Conservation (phyloP, 75 land plant species). For the Cupressus sempervirens region DNA sequence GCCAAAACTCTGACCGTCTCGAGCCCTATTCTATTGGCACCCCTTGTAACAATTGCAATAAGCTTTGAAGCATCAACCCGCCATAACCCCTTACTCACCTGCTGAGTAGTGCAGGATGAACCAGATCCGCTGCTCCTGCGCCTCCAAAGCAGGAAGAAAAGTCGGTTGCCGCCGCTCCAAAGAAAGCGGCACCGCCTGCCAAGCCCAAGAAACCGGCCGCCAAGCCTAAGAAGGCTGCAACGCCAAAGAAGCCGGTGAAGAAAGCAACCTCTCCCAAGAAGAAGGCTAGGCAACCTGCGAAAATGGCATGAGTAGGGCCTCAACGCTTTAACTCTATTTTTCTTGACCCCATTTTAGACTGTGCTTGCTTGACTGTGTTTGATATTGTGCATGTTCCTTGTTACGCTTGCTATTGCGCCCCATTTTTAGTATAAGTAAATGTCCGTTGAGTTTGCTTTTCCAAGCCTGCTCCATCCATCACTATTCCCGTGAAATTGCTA, state of each 20-base stretch:
- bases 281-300: not conserved
- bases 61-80: conserved; percentile 39
- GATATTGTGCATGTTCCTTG: too few species aligned
- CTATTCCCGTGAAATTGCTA: too few species aligned
- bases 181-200: conserved; percentile 15
- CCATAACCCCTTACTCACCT: conserved; percentile 59
- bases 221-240: conserved; percentile 7
- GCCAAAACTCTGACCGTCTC: conserved; percentile 63
- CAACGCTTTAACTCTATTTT: too few species aligned
- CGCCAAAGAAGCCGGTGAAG: not conserved
- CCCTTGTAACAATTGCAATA: conserved; percentile 60
- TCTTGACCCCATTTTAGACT: too few species aligned
- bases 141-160: not conserved
- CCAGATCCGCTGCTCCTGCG: conserved; percentile 23
- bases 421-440: too few species aligned
- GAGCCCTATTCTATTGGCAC: conserved; percentile 52
- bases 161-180: conserved; percentile 3
- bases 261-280: not conserved
- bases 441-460: too few species aligned
- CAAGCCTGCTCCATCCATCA: too few species aligned
- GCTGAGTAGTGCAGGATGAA: conserved; percentile 51
- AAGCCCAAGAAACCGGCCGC: conserved; percentile 22
- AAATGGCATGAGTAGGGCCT: too few species aligned
- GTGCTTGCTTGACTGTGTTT: too few species aligned
- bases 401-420: too few species aligned